These are phyloP conservation scores for Fraxinus nigra DNA, from an alignment of 305 asterid species.

Conservation along the genomic window DNA sequence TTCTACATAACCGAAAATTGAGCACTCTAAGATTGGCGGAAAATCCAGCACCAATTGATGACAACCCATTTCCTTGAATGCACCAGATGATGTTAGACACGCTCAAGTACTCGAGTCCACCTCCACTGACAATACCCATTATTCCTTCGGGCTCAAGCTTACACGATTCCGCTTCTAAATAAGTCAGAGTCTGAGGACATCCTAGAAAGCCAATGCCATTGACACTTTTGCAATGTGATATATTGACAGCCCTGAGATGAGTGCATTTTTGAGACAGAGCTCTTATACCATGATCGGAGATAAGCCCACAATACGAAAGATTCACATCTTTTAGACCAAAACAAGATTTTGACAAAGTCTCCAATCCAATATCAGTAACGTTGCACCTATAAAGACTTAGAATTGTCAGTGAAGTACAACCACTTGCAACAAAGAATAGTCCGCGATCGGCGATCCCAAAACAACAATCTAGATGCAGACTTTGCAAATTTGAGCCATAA, in stretches of 20 bases:
- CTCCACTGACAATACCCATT: conserved; percentile 55
- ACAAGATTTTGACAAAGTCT: conserved; percentile 49
- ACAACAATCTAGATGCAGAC: conserved; percentile 61
- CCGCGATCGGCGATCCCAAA: conserved; percentile 54
- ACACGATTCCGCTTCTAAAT: conserved; percentile 58
- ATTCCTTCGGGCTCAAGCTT: conserved; percentile 62
- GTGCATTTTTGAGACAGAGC: conserved; percentile 46
- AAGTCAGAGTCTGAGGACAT: conserved; percentile 44
- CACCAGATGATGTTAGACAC: conserved; percentile 51
- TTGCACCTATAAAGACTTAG: conserved; percentile 70
- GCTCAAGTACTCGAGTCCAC: conserved; percentile 69
- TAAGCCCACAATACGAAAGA: conserved; percentile 49
- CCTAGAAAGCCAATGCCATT: conserved; percentile 65
- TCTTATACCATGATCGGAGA: conserved; percentile 57
- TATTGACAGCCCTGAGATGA: conserved; percentile 45
- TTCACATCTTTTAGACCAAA: conserved; percentile 47
- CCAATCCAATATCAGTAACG: conserved; percentile 57
- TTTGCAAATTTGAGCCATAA: conserved; percentile 41
- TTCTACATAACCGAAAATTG: conserved; percentile 56
- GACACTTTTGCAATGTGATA: conserved; percentile 51
- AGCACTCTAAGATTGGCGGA: conserved; percentile 46
- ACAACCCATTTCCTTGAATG: conserved; percentile 44
- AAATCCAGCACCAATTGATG: conserved; percentile 31
- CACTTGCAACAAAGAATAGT: conserved; percentile 44
- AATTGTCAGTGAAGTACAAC: conserved; percentile 50